Evolutionary conservation across 2,329 filamentous ascomycete species (phyloP).

Genomic region (Botrytis hyacinthi): DNA sequence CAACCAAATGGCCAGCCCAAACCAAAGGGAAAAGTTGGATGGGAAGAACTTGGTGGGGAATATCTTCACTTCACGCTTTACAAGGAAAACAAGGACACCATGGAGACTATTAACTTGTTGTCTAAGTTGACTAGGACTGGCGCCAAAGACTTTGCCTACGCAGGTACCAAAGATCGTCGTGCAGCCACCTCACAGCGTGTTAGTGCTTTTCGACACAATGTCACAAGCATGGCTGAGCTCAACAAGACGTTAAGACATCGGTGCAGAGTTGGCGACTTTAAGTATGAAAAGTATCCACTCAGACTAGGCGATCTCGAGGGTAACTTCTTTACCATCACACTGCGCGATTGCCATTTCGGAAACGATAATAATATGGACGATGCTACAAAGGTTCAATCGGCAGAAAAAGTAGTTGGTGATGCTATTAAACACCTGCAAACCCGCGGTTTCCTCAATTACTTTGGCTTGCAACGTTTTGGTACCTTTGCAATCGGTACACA

Average conservation of each 20-base stretch:
- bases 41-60: slow-evolving; percentile 66
- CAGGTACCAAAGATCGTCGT: slow-evolving; percentile 70
- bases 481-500: slow-evolving; percentile 86
- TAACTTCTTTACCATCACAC: slow-evolving; percentile 89
- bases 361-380: slow-evolving; percentile 47
- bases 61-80: slow-evolving; percentile 73
- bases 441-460: slow-evolving; percentile 95
- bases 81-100: slow-evolving; percentile 69
- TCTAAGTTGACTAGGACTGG: slow-evolving; percentile 57
- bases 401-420: slow-evolving; percentile 50
- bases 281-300: slow-evolving; percentile 68
- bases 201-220: slow-evolving; percentile 57
- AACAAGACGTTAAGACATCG: slow-evolving; percentile 56
- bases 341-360: slow-evolving; percentile 75
- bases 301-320: slow-evolving; percentile 81
- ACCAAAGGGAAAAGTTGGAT: slow-evolving; percentile 48
- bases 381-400: slow-evolving; percentile 46
- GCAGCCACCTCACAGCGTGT: slow-evolving; percentile 68
- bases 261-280: slow-evolving; percentile 74
- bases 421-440: slow-evolving; percentile 66
- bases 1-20: slow-evolving; percentile 29
- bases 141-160: slow-evolving; percentile 61
- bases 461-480: slow-evolving; percentile 94
- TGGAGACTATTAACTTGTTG: slow-evolving; percentile 63
- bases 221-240: slow-evolving; percentile 62